Base-by-base conservation (phyloP, 2,329 filamentous ascomycete species). In the Magnaporthiopsis rhizophila region DNA sequence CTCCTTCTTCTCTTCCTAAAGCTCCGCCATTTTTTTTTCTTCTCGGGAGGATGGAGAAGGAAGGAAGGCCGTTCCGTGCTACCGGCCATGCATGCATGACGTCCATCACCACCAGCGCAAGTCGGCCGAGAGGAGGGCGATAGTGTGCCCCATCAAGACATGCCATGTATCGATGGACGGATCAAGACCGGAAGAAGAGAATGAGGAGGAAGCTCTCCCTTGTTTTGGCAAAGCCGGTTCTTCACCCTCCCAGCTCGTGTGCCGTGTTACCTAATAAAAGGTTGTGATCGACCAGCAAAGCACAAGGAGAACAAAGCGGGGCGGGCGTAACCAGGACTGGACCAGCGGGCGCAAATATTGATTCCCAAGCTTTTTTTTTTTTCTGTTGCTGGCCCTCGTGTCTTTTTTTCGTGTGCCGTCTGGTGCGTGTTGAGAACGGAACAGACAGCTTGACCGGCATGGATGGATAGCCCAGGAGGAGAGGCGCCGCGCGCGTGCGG, bases 221-320 rank as follows among this genome's bases (percentile, higher is more conserved):
- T n/a, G n/a, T n/a, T n/a, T n/a, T n/a, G n/a, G n/a, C n/a, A n/a
- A n/a, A n/a, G n/a, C n/a, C n/a, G n/a, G n/a, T 18, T 13, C 18
- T 56, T 65, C 24, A 24, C 24, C 45, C 53, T 64, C 7, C 45
- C 45, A n/a, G 21, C 63, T 28, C 58, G 36, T 36, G 24, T 32
- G 13, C 18, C 36, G 45, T 53, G 30, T 36, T 30, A 36, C 26
- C n/a, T 18, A 32, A 26, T 18, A 32, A 36, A 36, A 32, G 30
- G 21, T 32, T 30, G 58, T 36, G 26, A 12, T 28, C 26, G 5
- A 21, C 18, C 36, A 60, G 36, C 58, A 60, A n/a, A n/a, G n/a
- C n/a, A n/a, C 26, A 60, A 60, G 58, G 8, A n/a, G 45, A 18
- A n/a, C 38, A 2, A 53, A 53, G 34, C 34, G 34, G 34, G 34